Base-by-base conservation (phyloP, 2,329 filamentous ascomycete species). In the Arthrinium phaeospermum region DNA sequence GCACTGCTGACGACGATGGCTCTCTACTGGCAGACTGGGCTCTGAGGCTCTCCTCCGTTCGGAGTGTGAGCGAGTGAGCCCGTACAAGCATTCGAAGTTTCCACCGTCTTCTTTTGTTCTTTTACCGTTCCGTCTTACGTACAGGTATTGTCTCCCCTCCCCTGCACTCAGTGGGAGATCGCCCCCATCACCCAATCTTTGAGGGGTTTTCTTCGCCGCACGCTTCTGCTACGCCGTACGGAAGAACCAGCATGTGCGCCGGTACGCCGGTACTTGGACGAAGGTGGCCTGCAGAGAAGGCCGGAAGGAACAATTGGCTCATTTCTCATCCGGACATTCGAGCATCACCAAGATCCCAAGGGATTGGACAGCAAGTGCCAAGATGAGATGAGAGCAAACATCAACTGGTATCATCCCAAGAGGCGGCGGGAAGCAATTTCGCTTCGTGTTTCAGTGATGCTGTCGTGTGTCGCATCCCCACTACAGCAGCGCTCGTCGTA, bases 391-490 rank as follows among this genome's bases (percentile, higher is more conserved):
- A n/a, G 53, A n/a, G 53, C 34, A 41, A 14, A 41, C 34, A n/a
- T 37, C 53, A 61, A 64, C 8, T n/a, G 22, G 57, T 7, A 41
- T 19, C 34, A 41, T 57, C 34, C 68, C n/a, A 22, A 22, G 45
- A 10, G n/a, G 30, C 47, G 47, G 19, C 46, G 4, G 68, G 68
- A 30, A 70, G 47, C 22, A 70, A 70, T 70, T 57, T 70, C 47
- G 46, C 68, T 70, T 70, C 27, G 30, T 68, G 67, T 68, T 68
- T 68, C 67, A 68, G 41, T 41, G 24, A 47, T 46, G 67, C 67
- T 46, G 67, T 47, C 67, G 45, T 47, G 45, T 47, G 67, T 68
- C 46, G 41, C 67, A 46, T 68, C n/a, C 34, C 41, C 41, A 19
- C n/a, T 3, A 24, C 27, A 57, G 8, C 37, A 41, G 37, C 27